These are phyloP conservation scores for Epichloe gansuensis DNA, from an alignment of 2,329 filamentous ascomycete species.

Conservation along the genomic window DNA sequence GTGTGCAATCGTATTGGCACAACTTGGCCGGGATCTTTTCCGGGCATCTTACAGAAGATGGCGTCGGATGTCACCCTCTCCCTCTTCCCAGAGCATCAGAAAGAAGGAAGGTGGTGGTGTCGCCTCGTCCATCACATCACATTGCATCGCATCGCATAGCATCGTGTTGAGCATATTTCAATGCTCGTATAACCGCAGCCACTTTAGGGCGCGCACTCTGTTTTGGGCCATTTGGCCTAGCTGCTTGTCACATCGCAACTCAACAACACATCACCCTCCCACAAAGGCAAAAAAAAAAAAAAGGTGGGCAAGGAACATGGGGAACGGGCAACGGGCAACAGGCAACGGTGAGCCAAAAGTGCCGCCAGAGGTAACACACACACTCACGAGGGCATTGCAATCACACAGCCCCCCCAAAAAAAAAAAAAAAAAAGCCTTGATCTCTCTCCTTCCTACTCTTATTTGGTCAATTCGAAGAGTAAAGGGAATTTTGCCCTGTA, in stretches of 20 bases:
- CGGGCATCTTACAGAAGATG: conserved; percentile 1
- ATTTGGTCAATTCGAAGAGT: not conserved
- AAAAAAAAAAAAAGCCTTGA: not conserved
- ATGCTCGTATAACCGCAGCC: too few species aligned
- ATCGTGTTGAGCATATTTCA: too few species aligned
- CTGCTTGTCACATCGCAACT: not conserved
- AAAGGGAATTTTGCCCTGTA: not conserved
- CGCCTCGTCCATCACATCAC: not conserved
- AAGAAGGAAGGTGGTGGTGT: not conserved
- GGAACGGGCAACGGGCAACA: not conserved
- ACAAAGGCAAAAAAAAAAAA: not conserved
- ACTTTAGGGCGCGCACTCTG: too few species aligned
- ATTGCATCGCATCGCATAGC: too few species aligned
- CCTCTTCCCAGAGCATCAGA: not conserved
- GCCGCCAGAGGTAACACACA: not conserved
- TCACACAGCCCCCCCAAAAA: not conserved
- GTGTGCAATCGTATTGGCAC: not conserved
- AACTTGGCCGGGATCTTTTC: not conserved
- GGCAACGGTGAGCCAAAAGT: not conserved
- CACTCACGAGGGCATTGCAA: not conserved
- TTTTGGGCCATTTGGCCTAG: too few species aligned
- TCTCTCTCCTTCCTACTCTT: not conserved
- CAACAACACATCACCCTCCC: not conserved
- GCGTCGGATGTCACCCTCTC: not conserved
- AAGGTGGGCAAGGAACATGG: not conserved